Conservation (phyloP, 306 rosid species). For the Cajanus cajan region DNA sequence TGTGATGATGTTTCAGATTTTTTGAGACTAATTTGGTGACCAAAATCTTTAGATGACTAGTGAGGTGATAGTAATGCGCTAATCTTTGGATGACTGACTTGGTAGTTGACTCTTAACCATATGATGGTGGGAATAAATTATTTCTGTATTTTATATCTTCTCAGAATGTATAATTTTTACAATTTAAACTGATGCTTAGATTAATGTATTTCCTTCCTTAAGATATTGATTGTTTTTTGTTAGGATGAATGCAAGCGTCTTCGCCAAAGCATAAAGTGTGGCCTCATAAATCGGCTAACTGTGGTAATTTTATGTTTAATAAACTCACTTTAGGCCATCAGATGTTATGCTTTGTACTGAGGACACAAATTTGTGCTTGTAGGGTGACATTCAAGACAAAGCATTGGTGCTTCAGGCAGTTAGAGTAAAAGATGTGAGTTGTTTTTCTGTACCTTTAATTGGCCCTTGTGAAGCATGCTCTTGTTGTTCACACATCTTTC, state of each 20-base stretch:
- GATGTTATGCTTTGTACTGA: slow-evolving; percentile 28
- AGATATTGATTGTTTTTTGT: slow-evolving; percentile 29
- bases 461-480: background rate
- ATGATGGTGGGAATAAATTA: background rate
- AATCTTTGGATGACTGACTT: slow-evolving; percentile 12
- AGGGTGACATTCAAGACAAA: slow-evolving; percentile 98
- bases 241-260: slow-evolving; percentile 99
- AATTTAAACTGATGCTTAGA: background rate
- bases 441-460: background rate
- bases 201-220: slow-evolving; percentile 1
- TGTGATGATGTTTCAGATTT: background rate
- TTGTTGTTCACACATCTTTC: background rate
- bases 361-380: slow-evolving; percentile 33
- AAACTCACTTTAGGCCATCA: slow-evolving; percentile 11
- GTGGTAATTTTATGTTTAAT: slow-evolving; percentile 62
- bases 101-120: slow-evolving; percentile 22
- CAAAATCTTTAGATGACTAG: background rate
- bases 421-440: slow-evolving; percentile 96
- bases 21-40: background rate
- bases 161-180: background rate
- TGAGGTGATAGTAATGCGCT: background rate
- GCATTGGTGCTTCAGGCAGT: slow-evolving; percentile 76
- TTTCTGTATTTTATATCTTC: slow-evolving; percentile 4
- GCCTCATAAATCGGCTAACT: slow-evolving; percentile 78
- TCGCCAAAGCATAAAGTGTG: slow-evolving; percentile 98